These are phyloP conservation scores for Calycina marina DNA, from an alignment of 2,329 filamentous ascomycete genomes.

Conservation along the genomic window DNA sequence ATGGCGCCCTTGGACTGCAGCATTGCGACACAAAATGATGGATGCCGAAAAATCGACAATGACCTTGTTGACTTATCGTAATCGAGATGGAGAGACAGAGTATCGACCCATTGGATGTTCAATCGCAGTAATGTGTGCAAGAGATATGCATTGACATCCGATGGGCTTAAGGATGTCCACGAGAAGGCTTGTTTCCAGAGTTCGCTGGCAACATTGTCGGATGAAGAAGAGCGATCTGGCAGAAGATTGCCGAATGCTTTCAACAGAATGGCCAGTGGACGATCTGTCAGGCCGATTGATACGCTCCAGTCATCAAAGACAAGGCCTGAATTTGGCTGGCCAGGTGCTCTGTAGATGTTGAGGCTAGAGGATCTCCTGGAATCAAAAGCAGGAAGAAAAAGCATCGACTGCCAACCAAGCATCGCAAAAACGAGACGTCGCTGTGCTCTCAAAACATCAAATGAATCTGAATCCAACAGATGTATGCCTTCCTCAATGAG, in stretches of 20 bases:
- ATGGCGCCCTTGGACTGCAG: slow-evolving; percentile 2
- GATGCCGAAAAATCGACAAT: slow-evolving; percentile 17
- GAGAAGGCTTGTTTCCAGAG: slow-evolving; percentile 1
- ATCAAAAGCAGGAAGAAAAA: slow-evolving; percentile 10
- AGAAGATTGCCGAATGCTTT: slow-evolving; percentile 10
- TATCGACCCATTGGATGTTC: slow-evolving; percentile 13
- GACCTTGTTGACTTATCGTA: slow-evolving; percentile 11
- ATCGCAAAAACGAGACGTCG: slow-evolving; percentile 14
- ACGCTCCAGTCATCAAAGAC: slow-evolving; percentile 2
- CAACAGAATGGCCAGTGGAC: slow-evolving; percentile 2
- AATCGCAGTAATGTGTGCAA: slow-evolving; percentile 11
- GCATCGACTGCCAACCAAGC: slow-evolving; percentile 17
- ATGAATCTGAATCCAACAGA: slow-evolving; percentile 1
- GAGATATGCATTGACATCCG: slow-evolving; percentile 10
- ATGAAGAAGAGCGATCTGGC: slow-evolving; percentile 5
- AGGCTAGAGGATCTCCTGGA: slow-evolving; percentile 4
- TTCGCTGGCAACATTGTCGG: slow-evolving; percentile 3
- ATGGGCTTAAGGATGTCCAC: slow-evolving; percentile 1
- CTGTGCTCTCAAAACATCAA: slow-evolving; percentile 2
- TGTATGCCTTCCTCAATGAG: not conserved
- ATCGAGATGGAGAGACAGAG: slow-evolving; percentile 16
- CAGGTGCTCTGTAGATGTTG: slow-evolving; percentile 2
- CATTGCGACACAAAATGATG: slow-evolving; percentile 14
- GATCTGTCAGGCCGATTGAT: slow-evolving; percentile 1
- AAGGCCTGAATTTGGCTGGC: slow-evolving; percentile 2